Conservation (phyloP, 345 rosid genomes). For the Citrus trifoliata region DNA sequence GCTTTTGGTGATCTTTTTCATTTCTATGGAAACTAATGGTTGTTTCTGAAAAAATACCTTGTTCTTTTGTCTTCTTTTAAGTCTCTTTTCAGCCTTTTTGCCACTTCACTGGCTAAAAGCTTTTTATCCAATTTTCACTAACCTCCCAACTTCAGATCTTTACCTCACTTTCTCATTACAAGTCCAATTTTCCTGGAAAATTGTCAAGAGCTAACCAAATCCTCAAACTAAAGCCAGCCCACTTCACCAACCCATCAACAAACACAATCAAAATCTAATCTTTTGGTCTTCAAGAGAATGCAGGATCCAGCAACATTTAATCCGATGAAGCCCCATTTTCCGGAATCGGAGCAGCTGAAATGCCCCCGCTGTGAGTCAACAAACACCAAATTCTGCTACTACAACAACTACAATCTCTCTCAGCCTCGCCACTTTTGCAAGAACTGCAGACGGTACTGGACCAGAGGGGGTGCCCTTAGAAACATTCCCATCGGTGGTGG, state of each 20-base stretch:
- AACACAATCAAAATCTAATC: background rate
- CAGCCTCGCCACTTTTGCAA: slow-evolving; percentile 53
- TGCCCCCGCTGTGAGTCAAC: slow-evolving; percentile 73
- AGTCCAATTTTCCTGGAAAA: background rate
- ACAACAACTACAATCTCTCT: slow-evolving; percentile 73
- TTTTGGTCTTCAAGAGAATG: slow-evolving; percentile 28
- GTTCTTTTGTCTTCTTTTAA: slow-evolving; percentile 14
- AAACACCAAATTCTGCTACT: slow-evolving; percentile 96
- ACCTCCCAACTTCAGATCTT: slow-evolving; percentile 1
- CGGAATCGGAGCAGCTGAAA: slow-evolving; percentile 76
- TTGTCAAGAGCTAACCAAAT: background rate
- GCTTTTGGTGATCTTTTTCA: background rate
- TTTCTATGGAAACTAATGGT: slow-evolving; percentile 1
- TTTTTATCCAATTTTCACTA: background rate
- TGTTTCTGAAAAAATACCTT: background rate
- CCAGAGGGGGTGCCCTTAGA: slow-evolving; percentile 88
- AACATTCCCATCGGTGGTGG: slow-evolving; percentile 95
- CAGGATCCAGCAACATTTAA: slow-evolving; percentile 48
- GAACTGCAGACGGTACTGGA: slow-evolving; percentile 90
- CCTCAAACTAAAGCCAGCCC: background rate
- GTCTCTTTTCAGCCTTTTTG: slow-evolving; percentile 2
- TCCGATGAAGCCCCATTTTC: slow-evolving; percentile 47
- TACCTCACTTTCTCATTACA: background rate
- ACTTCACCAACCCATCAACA: background rate
- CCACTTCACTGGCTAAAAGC: background rate